Evolutionary conservation across 306 rosid species (phyloP), one percentile per base, ranked within the genome.

Genomic region (Mucuna pruriens): DNA sequence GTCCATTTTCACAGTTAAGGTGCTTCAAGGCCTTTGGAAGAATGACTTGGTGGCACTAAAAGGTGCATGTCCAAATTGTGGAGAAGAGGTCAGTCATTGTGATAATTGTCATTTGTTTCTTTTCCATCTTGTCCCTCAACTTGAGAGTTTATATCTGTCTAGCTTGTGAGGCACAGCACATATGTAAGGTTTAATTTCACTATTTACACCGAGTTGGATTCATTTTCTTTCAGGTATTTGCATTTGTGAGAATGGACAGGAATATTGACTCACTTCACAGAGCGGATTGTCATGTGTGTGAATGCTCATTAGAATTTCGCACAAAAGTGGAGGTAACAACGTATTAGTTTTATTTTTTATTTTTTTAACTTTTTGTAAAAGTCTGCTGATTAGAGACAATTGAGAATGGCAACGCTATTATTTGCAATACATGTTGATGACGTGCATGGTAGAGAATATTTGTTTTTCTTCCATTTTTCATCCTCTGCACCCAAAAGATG

Each of bases 251-350:
- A 76, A 80, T 91, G 16, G 90, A 92, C 75, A 76, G 80, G 55
- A 61, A 88, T 60, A 78, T 60, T 79, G 84, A 85, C 85, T 74
- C 91, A 19, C 94, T 97, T 10, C 99, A 93, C 78, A 87, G 97
- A 88, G 95, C 99, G 81, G 73, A 96, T 71, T 96, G 99, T 76
- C 98, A 93, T 80, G 97, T 96, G 17, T 96, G 98, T 39, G 98
- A 82, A 70, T 78, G 88, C 87, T 60, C 89, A 49, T 80, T 96
- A 80, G 99, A 96, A 71, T 96, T 96, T 84, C 89, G 93, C 48
- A 85, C 94, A 63, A 89, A 88, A 84, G 79, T 87, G 4, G 98
- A 93, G 99, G 98, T 96, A 90, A 55, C 90, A 82, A 74, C 25
- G 23, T 80, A 15, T 74, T 12, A 71, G 74, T 60, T 58, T 19